Evolutionary conservation across 2,329 filamentous ascomycete genomes (phyloP).

Genomic region (Monosporascus sp.): DNA sequence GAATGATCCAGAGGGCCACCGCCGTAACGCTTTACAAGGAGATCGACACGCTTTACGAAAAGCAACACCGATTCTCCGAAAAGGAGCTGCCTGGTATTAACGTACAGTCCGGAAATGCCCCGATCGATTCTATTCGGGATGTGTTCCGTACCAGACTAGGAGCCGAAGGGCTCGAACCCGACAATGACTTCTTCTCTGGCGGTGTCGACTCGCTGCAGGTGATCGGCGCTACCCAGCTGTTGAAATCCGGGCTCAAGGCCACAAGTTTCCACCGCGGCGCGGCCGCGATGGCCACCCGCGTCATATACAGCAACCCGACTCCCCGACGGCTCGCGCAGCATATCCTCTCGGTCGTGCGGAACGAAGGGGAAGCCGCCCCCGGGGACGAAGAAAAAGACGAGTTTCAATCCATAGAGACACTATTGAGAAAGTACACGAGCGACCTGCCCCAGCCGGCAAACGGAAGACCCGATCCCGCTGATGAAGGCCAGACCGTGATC

Average conservation of each 20-base stretch:
- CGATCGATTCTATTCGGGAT: conserved; percentile 25
- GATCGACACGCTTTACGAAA: conserved; percentile 37
- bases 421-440: conserved; percentile 31
- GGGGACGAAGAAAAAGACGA: conserved; percentile 14
- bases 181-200: conserved; percentile 34
- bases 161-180: conserved; percentile 21
- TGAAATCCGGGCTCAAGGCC: conserved; percentile 29
- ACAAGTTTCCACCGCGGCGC: conserved; percentile 29
- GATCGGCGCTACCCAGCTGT: conserved; percentile 31
- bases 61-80: conserved; percentile 8
- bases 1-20: conserved; percentile 37
- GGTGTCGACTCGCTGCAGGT: conserved; percentile 39
- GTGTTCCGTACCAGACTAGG: conserved; percentile 26
- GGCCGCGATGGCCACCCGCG: conserved; percentile 30
- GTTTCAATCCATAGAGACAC: conserved; percentile 26
- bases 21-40: conserved; percentile 38
- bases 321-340: conserved; percentile 29
- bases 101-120: conserved; percentile 21
- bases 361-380: conserved; percentile 1
- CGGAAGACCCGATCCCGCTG: conserved; percentile 23
- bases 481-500: conserved; percentile 35
- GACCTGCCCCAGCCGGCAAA: conserved; percentile 19
- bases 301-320: conserved; percentile 36
- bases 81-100: conserved; percentile 23
- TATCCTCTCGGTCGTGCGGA: conserved; percentile 22